phyloP scores from a whole-genome alignment of 169 alveolate genomes.

The Neospora caninum region DNA sequence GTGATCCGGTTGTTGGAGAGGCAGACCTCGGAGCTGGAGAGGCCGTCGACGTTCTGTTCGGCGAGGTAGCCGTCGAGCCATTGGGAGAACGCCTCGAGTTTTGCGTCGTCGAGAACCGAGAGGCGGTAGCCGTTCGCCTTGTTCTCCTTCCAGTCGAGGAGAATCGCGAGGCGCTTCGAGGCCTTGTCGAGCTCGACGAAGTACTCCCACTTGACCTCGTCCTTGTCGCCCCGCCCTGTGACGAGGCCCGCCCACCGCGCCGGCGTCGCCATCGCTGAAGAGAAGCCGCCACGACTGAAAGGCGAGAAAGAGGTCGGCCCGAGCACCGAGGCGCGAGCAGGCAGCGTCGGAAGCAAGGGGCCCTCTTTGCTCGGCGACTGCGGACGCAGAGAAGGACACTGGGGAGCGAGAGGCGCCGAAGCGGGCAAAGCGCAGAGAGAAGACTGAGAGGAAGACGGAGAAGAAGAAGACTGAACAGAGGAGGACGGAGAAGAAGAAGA shows the following conservation, averaged over 20 bases:
- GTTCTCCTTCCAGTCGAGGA: constrained; percentile 14
- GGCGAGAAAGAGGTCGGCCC: neutral
- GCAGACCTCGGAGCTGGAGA: neutral
- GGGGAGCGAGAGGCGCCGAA: neutral
- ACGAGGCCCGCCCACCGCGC: constrained; percentile 18
- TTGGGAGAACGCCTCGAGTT: neutral
- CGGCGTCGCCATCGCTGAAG: neutral
- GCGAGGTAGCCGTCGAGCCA: constrained; percentile 26
- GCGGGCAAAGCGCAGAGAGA: too few relatives aligned
- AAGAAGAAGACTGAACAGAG: too few relatives aligned
- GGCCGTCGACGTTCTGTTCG: neutral
- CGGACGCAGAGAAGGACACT: neutral
- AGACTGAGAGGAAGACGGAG: neutral
- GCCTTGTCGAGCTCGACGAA: constrained; percentile 13
- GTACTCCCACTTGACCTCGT: neutral
- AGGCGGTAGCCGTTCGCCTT: neutral
- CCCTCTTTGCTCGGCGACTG: neutral
- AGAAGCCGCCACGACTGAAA: neutral
- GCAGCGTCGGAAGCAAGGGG: neutral
- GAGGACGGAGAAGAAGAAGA: neutral
- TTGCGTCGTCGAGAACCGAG: constrained; percentile 17
- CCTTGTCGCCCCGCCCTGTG: neutral
- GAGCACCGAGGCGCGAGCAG: neutral
- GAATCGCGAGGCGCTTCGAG: neutral
- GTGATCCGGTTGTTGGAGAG: constrained; percentile 4